Percentiles rank a stretch among this genome's conserved stretches.
phyloP scores from a whole-genome alignment of 345 rosid species.

The Brassica carinata region DNA sequence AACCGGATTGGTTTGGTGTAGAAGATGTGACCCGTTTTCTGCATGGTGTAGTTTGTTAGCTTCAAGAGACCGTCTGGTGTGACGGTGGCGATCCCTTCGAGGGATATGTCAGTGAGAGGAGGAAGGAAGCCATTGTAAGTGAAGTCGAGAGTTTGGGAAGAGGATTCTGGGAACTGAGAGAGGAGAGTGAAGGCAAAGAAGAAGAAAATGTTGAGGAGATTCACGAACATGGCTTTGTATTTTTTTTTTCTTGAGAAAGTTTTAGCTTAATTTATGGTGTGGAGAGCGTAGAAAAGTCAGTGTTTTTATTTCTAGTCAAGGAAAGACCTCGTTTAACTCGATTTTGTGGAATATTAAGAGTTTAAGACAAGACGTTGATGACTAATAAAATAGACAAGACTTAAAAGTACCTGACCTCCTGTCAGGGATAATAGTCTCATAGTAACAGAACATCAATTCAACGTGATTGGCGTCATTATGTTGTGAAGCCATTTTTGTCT shows the following conservation, averaged over 20 bases:
- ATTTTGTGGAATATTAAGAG: background rate
- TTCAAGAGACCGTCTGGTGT: constrained; percentile 51
- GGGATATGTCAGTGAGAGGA: constrained; percentile 38
- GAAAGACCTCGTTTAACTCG: background rate
- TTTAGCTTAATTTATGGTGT: background rate
- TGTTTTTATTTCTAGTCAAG: background rate
- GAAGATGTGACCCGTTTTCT: background rate
- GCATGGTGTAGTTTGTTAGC: constrained; percentile 50
- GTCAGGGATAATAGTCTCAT: background rate
- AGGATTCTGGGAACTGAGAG: background rate
- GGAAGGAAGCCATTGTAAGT: constrained; percentile 29
- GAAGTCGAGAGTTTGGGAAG: constrained; percentile 27
- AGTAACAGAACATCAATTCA: background rate
- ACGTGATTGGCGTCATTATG: background rate
- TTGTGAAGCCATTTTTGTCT: background rate
- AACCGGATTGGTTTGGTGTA: constrained; percentile 53
- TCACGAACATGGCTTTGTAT: constrained; percentile 14
- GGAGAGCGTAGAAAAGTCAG: background rate
- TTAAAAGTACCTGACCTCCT: background rate
- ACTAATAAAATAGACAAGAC: background rate
- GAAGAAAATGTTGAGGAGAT: constrained; percentile 11
- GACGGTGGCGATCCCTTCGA: constrained; percentile 51
- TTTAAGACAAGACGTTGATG: background rate
- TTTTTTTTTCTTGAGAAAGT: background rate
- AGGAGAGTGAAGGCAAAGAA: background rate